Evolutionary conservation across 495 filamentous ascomycete species (phyloP).

Genomic region (Stereocaulon alpinum): DNA sequence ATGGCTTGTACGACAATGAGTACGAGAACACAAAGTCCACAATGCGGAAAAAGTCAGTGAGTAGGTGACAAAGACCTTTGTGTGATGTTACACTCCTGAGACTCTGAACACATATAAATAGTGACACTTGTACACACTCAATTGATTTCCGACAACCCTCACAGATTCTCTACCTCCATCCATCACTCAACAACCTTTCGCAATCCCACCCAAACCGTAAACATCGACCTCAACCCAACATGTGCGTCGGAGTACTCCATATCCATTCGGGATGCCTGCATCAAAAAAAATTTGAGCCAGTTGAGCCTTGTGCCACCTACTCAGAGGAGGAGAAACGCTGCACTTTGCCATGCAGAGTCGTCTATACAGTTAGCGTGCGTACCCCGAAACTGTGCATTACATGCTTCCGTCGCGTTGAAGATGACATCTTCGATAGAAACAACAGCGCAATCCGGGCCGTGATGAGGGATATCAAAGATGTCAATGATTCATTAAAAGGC

Average conservation of each 20-base stretch:
- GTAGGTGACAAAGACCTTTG: no score
- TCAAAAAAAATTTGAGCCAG: not conserved
- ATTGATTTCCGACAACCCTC: no score
- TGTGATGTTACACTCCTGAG: not conserved
- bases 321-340: not conserved
- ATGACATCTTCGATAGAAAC: not conserved
- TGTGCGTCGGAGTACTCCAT: not conserved
- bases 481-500: not conserved
- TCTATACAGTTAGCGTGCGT: not conserved
- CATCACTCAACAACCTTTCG: not conserved
- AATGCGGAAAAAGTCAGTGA: no score
- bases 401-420: not conserved
- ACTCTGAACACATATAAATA: not conserved
- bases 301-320: not conserved
- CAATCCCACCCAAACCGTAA: not conserved
- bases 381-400: not conserved
- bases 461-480: accelerated
- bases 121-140: not conserved
- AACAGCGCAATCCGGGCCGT: not conserved
- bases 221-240: not conserved
- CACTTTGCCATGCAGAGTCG: not conserved
- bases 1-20: no score
- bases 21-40: no score
- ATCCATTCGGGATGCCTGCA: not conserved
- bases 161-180: not conserved